phyloP scores from a whole-genome alignment of 331 rosid genomes.

The Ulmus americana region DNA sequence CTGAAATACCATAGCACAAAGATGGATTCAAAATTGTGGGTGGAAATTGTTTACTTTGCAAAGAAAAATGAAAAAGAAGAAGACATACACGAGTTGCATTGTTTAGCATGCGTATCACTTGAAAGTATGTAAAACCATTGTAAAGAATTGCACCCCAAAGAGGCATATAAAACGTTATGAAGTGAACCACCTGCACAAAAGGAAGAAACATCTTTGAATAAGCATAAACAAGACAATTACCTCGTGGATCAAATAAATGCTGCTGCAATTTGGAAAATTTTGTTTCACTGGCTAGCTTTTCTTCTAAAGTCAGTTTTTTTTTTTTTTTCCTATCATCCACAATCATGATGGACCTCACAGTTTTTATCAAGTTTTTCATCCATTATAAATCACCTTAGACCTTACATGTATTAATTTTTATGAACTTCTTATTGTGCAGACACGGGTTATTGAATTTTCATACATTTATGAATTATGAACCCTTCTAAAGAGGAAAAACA shows the following conservation, averaged over 20 bases:
- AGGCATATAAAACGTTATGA: conserved; percentile 81
- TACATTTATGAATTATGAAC: too few relatives aligned
- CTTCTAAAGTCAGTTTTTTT: too few relatives aligned
- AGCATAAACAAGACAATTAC: conserved; percentile 7
- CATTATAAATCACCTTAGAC: too few relatives aligned
- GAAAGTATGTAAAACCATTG: conserved; percentile 83
- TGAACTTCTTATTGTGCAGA: too few relatives aligned
- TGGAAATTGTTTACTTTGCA: conserved; percentile 1
- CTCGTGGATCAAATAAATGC: conserved; percentile 12
- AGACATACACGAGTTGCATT: conserved; percentile 88
- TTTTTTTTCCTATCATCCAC: background rate
- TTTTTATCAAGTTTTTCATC: background rate
- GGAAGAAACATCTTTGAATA: conserved; percentile 1
- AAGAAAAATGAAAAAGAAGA: conserved; percentile 13
- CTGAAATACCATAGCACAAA: conserved; percentile 42
- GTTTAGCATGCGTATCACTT: conserved; percentile 95
- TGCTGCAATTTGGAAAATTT: background rate
- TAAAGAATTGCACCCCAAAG: conserved; percentile 98
- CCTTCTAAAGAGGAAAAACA: too few relatives aligned
- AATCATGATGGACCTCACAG: background rate
- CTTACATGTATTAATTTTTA: too few relatives aligned
- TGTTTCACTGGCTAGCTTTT: background rate
- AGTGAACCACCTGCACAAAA: conserved; percentile 74
- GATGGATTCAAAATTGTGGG: conserved; percentile 22
- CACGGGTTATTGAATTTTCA: too few relatives aligned